Conservation (phyloP, 129 eudicot species). For the Oenanthe sinensis region DNA sequence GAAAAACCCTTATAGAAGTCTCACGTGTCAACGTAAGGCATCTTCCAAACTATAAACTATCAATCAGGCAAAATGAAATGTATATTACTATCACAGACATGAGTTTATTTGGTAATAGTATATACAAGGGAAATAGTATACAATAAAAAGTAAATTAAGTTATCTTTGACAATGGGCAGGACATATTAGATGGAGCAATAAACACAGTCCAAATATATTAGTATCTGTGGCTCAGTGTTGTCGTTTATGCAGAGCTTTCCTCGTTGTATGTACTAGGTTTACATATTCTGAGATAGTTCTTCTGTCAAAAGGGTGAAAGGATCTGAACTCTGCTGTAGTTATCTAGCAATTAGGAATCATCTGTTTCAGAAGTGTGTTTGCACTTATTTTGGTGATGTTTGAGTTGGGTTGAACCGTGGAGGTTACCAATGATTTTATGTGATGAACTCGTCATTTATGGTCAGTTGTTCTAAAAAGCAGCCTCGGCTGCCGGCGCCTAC, state of each 20-base stretch:
- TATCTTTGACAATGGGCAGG: not conserved
- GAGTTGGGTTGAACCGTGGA: not conserved
- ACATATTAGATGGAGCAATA: not conserved
- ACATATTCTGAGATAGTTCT: not conserved
- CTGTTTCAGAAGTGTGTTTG: too few species aligned
- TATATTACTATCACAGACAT: not conserved
- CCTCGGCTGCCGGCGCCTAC: too few species aligned
- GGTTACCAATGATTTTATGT: not conserved
- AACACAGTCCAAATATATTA: not conserved
- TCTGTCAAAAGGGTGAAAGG: not conserved
- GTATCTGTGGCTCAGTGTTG: not conserved
- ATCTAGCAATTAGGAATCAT: not conserved
- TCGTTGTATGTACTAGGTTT: not conserved
- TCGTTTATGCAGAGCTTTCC: not conserved
- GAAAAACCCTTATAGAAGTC: not conserved
- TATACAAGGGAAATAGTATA: not conserved
- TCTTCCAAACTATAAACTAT: not conserved
- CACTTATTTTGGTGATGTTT: not conserved
- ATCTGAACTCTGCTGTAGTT: not conserved
- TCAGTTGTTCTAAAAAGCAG: not conserved
- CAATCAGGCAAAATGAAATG: not conserved
- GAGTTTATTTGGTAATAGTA: not conserved
- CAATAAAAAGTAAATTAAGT: not conserved
- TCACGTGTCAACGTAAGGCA: not conserved
- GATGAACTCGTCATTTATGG: not conserved